Evolutionary conservation across 306 rosid genomes (phyloP).

Genomic region (Cucurbita moschata): DNA sequence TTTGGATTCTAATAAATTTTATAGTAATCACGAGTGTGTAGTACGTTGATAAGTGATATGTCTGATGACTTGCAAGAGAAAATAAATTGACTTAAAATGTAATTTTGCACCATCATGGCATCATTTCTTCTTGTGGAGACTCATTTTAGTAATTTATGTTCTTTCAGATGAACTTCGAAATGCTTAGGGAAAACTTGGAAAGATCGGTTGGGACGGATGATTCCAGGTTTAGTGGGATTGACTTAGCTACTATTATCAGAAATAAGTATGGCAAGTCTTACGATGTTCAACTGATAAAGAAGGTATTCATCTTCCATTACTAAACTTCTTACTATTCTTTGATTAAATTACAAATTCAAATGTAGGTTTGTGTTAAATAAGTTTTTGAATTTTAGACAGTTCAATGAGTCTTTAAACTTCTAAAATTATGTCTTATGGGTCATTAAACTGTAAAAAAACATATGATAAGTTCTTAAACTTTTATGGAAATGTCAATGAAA

Average conservation of each 20-base stretch:
- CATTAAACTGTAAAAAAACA: not conserved
- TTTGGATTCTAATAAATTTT: not conserved
- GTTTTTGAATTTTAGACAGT: no score
- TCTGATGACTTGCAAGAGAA: no score
- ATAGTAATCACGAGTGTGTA: not conserved
- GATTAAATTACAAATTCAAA: not conserved
- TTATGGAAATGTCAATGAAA: no score
- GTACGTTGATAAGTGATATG: no score
- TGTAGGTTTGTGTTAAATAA: not conserved
- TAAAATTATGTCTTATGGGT: not conserved
- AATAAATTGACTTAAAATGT: no score
- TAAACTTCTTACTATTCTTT: not conserved
- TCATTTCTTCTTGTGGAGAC: no score
- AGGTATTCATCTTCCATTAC: conserved; percentile 26
- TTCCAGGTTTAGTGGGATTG: conserved; percentile 74
- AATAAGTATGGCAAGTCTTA: conserved; percentile 88
- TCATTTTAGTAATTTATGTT: not conserved
- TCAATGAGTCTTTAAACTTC: no score
- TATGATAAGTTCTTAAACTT: no score
- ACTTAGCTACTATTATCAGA: conserved; percentile 86
- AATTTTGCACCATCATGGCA: no score
- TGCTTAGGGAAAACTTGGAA: conserved; percentile 61
- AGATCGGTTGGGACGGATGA: conserved; percentile 80
- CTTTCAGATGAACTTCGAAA: conserved; percentile 45
- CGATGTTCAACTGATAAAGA: conserved; percentile 83